Evolutionary conservation across 192 early-diverging fungal genomes (phyloP).

Genomic region (Gigaspora rosea): DNA sequence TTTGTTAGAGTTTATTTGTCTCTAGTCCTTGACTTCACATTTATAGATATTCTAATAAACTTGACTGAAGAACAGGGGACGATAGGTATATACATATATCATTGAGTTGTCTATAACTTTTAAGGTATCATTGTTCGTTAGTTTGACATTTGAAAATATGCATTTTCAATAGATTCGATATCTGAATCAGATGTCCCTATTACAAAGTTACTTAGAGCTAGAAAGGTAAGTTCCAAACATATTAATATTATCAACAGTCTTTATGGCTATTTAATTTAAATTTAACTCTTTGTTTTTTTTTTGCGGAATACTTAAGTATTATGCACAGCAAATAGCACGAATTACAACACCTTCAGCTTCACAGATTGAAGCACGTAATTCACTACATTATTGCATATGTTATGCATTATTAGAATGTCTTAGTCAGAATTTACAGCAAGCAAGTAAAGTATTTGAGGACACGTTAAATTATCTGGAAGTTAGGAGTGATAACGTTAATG

Average conservation of each 20-base stretch:
- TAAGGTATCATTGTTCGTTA: neutral
- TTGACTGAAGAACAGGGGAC: constrained; percentile 21
- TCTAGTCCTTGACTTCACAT: neutral
- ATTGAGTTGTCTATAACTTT: neutral
- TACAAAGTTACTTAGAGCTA: constrained; percentile 37
- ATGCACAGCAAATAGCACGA: constrained; percentile 39
- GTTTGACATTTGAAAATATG: neutral
- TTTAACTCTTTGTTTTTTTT: neutral
- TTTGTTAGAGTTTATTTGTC: neutral
- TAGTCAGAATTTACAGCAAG: constrained; percentile 36
- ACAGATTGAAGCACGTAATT: constrained; percentile 29
- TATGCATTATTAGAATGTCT: constrained; percentile 44
- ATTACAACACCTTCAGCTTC: constrained; percentile 33
- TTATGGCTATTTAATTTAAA: neutral
- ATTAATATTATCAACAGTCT: neutral
- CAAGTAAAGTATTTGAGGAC: constrained; percentile 39
- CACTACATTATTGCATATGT: constrained; percentile 34
- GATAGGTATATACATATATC: neutral
- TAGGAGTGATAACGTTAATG: constrained; percentile 31
- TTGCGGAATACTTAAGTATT: constrained; percentile 33
- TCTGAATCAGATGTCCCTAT: constrained; percentile 3
- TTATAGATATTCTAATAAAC: constrained; percentile 12
- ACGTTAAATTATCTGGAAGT: constrained; percentile 28
- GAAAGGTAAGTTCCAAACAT: constrained; percentile 32
- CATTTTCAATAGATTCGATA: constrained; percentile 5